A percentile compares a stretch with the other conserved stretches of the same genome.
phyloP scores from a whole-genome alignment of 305 asterid genomes.

The Fraxinus baroniana region DNA sequence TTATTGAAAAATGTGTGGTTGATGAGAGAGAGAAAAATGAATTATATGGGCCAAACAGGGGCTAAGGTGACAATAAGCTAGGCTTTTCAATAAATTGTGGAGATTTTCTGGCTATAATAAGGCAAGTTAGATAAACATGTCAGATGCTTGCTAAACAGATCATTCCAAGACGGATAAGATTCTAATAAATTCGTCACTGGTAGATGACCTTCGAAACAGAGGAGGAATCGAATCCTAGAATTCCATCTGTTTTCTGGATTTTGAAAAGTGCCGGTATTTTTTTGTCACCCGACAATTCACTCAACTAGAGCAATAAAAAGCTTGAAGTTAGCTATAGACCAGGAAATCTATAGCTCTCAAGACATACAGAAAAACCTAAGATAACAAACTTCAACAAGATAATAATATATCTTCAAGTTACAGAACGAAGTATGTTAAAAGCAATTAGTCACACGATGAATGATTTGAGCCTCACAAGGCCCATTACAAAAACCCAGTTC shows the following conservation, averaged over 20 bases:
- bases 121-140: too few species aligned
- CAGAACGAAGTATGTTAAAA: slow-evolving; percentile 15
- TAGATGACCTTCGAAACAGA: too few species aligned
- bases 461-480: slow-evolving; percentile 42
- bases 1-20: too few species aligned
- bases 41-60: too few species aligned
- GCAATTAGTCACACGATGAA: slow-evolving; percentile 49
- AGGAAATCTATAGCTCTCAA: neutral
- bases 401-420: neutral
- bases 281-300: neutral
- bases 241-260: too few species aligned
- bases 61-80: neutral
- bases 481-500: slow-evolving; percentile 43
- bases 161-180: too few species aligned
- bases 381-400: neutral
- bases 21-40: too few species aligned
- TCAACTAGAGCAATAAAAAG: slow-evolving; percentile 3
- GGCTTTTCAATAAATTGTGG: neutral
- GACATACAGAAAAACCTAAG: neutral
- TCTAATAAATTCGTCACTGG: too few species aligned
- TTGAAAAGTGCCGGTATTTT: too few species aligned
- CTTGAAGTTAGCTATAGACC: neutral
- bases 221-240: too few species aligned
- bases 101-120: too few species aligned
- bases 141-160: too few species aligned